Conservation (phyloP, 1,284 basidiomycete genomes). For the Trichosporon coremiiforme region DNA sequence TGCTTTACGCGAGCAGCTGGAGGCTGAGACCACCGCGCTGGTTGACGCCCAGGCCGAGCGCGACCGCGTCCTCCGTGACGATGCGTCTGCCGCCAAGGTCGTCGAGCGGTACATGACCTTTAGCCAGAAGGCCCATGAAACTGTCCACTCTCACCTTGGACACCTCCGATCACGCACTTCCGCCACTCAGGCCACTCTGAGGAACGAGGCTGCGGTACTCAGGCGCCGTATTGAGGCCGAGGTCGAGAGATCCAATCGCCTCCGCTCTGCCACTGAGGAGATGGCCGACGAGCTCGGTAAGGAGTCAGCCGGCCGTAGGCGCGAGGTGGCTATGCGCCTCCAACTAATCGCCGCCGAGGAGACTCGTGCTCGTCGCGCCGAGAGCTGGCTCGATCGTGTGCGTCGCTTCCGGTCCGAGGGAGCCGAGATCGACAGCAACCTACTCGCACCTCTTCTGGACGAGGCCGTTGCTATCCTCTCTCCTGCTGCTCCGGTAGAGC, state of each 20-base stretch:
- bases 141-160: slow-evolving; percentile 67
- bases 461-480: slow-evolving; percentile 70
- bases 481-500: slow-evolving; percentile 23
- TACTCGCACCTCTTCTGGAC: slow-evolving; percentile 52
- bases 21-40: slow-evolving; percentile 68
- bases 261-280: slow-evolving; percentile 70
- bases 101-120: slow-evolving; percentile 90
- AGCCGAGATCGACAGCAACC: slow-evolving; percentile 34
- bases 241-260: slow-evolving; percentile 54
- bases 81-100: slow-evolving; percentile 76
- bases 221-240: slow-evolving; percentile 37
- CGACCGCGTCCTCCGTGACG: slow-evolving; percentile 66
- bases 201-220: slow-evolving; percentile 41
- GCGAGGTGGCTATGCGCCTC: slow-evolving; percentile 71
- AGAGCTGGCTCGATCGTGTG: slow-evolving; percentile 53
- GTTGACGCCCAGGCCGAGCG: slow-evolving; percentile 62
- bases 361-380: slow-evolving; percentile 48
- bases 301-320: slow-evolving; percentile 71
- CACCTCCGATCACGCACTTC: slow-evolving; percentile 63
- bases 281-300: slow-evolving; percentile 71
- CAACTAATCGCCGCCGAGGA: slow-evolving; percentile 71
- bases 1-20: slow-evolving; percentile 62
- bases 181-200: slow-evolving; percentile 65
- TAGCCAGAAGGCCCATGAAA: slow-evolving; percentile 74
- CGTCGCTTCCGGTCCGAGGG: slow-evolving; percentile 37